phyloP scores from a whole-genome alignment of 495 filamentous ascomycete genomes.

The Beverwykella pulmonaria region DNA sequence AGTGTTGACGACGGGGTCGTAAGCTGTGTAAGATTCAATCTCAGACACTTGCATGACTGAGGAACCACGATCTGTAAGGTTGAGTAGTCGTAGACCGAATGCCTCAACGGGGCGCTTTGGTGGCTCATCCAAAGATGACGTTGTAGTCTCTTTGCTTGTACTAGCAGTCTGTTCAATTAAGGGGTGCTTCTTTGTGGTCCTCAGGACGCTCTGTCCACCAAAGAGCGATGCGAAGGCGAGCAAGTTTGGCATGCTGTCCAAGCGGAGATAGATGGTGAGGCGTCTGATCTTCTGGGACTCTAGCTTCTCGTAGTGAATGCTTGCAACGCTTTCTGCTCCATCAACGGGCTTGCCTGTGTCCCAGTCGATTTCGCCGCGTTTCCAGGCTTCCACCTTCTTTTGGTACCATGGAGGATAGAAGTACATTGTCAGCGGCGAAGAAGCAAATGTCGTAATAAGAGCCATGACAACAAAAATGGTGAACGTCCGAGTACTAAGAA shows the following conservation, averaged over 20 bases:
- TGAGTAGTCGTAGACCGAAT: constrained; percentile 81
- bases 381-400: constrained; percentile 87
- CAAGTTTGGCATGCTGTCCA: constrained; percentile 85
- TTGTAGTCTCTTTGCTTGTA: constrained; percentile 10
- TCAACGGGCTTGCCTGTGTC: constrained; percentile 64
- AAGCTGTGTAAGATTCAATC: constrained; percentile 70
- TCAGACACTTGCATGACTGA: constrained; percentile 94
- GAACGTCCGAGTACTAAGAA: constrained; percentile 83
- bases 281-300: constrained; percentile 48
- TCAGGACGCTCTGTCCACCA: constrained; percentile 49
- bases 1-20: constrained; percentile 88
- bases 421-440: constrained; percentile 75
- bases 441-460: constrained; percentile 86
- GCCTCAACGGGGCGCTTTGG: constrained; percentile 67
- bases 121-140: not conserved
- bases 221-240: constrained; percentile 84
- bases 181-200: constrained; percentile 34
- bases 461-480: constrained; percentile 99
- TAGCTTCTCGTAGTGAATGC: constrained; percentile 46
- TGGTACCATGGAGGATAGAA: constrained; percentile 92
- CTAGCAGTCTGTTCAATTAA: constrained; percentile 32
- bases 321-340: constrained; percentile 45
- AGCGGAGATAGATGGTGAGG: constrained; percentile 73
- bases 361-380: constrained; percentile 92
- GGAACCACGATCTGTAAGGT: constrained; percentile 89